These are phyloP conservation scores for Parachlorella kessleri DNA, from an alignment of 139 green algal genomes.

Conservation along the genomic window DNA sequence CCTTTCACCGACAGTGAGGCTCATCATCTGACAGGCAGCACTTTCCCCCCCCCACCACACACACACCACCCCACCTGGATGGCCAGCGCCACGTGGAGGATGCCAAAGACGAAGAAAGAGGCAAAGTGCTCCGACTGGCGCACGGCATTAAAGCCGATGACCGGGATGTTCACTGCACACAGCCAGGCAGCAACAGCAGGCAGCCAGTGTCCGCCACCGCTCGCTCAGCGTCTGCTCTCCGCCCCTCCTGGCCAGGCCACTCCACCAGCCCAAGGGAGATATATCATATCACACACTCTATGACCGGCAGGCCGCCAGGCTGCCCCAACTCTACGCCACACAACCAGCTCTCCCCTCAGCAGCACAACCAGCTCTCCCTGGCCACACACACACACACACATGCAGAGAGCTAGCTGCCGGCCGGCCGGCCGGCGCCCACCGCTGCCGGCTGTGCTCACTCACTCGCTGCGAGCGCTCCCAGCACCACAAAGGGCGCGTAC, in stretches of 20 bases:
- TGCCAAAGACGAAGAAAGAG: conserved; percentile 84
- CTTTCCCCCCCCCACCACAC: neutral
- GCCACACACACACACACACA: too few species aligned
- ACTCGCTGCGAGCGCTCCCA: conserved; percentile 79
- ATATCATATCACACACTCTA: too few species aligned
- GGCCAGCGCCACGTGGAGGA: conserved; percentile 79
- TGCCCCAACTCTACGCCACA: neutral
- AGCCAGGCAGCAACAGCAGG: conserved; percentile 4
- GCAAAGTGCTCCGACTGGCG: conserved; percentile 96
- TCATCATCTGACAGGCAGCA: too few species aligned
- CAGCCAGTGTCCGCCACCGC: too few species aligned
- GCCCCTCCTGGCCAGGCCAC: neutral
- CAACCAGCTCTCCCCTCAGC: neutral
- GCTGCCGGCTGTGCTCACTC: neutral
- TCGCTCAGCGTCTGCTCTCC: too few species aligned
- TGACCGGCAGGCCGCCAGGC: too few species aligned
- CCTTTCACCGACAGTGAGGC: neutral
- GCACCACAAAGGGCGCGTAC: conserved; percentile 79
- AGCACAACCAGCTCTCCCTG: too few species aligned
- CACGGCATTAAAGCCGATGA: conserved; percentile 97
- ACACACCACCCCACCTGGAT: conserved; percentile 44
- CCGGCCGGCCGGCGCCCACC: too few species aligned
- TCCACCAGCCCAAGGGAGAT: neutral
- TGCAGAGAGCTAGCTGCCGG: too few species aligned
- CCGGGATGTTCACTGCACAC: conserved; percentile 78